A percentile compares a stretch with the other conserved stretches of the same genome.
Conservation (phyloP, 208 protist genomes). For the Leishmania gerbilli region DNA sequence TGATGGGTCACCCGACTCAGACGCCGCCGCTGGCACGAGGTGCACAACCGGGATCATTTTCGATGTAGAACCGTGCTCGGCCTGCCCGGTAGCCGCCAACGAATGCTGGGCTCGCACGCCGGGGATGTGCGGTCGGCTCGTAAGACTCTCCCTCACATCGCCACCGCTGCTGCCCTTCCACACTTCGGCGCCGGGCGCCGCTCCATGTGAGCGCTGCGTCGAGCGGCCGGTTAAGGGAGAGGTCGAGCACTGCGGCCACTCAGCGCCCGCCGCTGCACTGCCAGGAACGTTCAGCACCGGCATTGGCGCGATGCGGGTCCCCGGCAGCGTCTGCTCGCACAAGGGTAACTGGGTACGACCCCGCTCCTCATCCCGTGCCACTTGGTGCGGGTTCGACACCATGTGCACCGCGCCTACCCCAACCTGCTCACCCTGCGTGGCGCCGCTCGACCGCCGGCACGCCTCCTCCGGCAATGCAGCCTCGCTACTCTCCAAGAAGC, state of each 20-base stretch:
- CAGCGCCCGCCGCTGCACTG: neutral
- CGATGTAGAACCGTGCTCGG: neutral
- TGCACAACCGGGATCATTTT: constrained; percentile 32
- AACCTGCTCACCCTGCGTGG: neutral
- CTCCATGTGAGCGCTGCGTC: neutral
- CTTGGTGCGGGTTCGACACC: neutral
- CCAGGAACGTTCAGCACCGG: neutral
- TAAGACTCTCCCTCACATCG: neutral
- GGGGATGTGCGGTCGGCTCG: neutral
- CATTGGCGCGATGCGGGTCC: constrained; percentile 1
- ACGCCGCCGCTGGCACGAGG: constrained; percentile 16
- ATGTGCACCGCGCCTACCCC: no score
- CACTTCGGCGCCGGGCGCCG: neutral
- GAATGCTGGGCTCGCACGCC: neutral
- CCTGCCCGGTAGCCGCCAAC: neutral
- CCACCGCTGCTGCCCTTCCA: neutral
- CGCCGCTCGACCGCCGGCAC: neutral
- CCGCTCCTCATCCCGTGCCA: neutral
- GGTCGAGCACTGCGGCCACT: constrained; percentile 12
- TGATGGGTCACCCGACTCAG: neutral
- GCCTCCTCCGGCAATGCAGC: neutral
- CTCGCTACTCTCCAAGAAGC: neutral
- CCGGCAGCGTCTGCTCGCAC: neutral
- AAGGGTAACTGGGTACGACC: neutral
- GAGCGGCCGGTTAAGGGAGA: constrained; percentile 6